phyloP scores from a whole-genome alignment of 2,329 filamentous ascomycete species.

The Dichotomopilus funicola region DNA sequence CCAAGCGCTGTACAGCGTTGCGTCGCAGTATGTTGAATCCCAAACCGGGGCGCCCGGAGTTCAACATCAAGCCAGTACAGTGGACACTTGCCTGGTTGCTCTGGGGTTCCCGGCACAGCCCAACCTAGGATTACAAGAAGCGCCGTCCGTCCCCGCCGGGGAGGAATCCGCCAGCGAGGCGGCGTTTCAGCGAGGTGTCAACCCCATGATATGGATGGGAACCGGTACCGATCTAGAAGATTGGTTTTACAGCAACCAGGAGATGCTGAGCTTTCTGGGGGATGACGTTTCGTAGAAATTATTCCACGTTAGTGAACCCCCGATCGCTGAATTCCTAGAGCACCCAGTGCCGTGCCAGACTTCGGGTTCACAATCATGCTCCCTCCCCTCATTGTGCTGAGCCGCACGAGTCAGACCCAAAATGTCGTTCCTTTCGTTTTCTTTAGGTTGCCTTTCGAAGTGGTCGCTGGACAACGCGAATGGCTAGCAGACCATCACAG shows the following conservation, averaged over 20 bases:
- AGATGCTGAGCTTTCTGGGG: constrained; percentile 33
- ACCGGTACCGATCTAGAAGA: constrained; percentile 33
- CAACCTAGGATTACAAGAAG: constrained; percentile 16
- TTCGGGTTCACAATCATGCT: not conserved
- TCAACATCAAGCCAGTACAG: constrained; percentile 18
- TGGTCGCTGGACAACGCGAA: no score
- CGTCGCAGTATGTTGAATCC: constrained; percentile 49
- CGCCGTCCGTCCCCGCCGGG: not conserved
- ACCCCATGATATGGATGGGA: constrained; percentile 32
- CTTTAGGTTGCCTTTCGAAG: no score
- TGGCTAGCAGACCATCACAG: no score
- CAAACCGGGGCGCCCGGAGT: not conserved
- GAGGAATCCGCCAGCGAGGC: not conserved
- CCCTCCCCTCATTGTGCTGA: not conserved
- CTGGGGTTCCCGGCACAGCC: constrained; percentile 36
- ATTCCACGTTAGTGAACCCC: not conserved
- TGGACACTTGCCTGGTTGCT: constrained; percentile 46
- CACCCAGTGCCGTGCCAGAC: not conserved
- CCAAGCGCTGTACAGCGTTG: constrained; percentile 51
- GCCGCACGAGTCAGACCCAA: no score
- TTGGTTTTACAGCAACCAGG: constrained; percentile 34
- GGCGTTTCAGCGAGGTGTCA: constrained; percentile 16
- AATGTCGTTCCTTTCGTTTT: no score
- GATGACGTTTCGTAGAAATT: constrained; percentile 17
- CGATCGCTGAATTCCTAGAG: not conserved